These are phyloP conservation scores for Blastocystis sp. DNA, from an alignment of 352 stramenopile genomes.

Conservation along the genomic window DNA sequence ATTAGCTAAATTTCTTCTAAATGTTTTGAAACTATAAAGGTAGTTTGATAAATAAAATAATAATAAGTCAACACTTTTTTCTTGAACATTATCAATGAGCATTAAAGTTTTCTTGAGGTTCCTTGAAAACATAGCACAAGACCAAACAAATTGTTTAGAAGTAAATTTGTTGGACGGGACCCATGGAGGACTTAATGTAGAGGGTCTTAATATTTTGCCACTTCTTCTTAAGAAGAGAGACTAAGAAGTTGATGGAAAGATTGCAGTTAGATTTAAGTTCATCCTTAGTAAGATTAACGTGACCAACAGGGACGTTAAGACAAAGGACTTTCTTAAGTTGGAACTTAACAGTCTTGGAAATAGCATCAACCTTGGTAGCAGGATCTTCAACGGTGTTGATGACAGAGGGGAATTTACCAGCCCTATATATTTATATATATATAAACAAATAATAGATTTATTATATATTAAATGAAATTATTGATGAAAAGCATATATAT, in stretches of 20 bases:
- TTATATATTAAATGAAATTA: slow-evolving; percentile 4
- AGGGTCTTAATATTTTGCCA: slow-evolving; percentile 99
- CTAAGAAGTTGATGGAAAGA: slow-evolving; percentile 92
- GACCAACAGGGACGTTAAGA: slow-evolving; percentile 88
- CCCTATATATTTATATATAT: no score
- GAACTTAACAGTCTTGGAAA: slow-evolving; percentile 98
- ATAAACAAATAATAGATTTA: no score
- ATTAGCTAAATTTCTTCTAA: no score
- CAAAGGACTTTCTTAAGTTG: slow-evolving; percentile 99
- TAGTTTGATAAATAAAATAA: no score
- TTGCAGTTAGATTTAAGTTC: slow-evolving; percentile 92
- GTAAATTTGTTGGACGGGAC: slow-evolving; percentile 89
- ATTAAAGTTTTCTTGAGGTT: no score
- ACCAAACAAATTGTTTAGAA: slow-evolving; percentile 74
- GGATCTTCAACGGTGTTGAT: slow-evolving; percentile 76
- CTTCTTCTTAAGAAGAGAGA: slow-evolving; percentile 97
- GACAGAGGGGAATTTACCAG: slow-evolving; percentile 96
- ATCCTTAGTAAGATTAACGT: slow-evolving; percentile 74
- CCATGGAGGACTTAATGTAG: slow-evolving; percentile 98
- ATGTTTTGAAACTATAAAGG: no score
- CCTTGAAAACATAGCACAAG: no score
- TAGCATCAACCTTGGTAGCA: slow-evolving; percentile 77
- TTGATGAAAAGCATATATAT: no score
- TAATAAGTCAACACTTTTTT: no score
- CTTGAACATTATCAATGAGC: no score